A percentile compares a stretch with the other conserved stretches of the same genome.
Conservation (phyloP, 1,139 yeast species). For the Hansenula lynferdii region DNA sequence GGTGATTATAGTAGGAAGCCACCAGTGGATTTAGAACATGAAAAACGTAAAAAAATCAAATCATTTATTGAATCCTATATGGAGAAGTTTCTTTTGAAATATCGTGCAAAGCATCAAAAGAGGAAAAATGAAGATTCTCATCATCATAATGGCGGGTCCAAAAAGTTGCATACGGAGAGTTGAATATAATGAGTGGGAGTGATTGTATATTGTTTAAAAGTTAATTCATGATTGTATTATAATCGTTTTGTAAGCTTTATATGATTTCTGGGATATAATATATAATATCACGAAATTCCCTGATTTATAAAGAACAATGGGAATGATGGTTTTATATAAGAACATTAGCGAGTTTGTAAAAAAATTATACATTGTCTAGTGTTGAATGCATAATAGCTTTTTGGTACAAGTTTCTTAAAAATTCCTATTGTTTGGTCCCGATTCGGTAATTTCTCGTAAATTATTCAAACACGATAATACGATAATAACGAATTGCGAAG, state of each 20-base stretch:
- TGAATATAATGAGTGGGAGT: too few species aligned
- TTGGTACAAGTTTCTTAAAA: neutral
- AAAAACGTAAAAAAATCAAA: constrained; percentile 65
- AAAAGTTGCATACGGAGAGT: neutral
- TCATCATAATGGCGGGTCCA: constrained; percentile 5
- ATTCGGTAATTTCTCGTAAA: constrained; percentile 8
- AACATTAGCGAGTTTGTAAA: too few species aligned
- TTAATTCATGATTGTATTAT: too few species aligned
- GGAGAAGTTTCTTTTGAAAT: constrained; percentile 65
- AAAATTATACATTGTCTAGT: too few species aligned
- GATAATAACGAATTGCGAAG: too few species aligned
- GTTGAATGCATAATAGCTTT: too few species aligned
- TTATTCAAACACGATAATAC: neutral
- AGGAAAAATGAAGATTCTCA: constrained; percentile 15
- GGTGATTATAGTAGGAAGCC: constrained; percentile 32
- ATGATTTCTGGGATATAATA: too few species aligned
- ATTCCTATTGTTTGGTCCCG: constrained; percentile 14
- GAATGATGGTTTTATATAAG: too few species aligned
- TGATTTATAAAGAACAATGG: too few species aligned
- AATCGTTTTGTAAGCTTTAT: too few species aligned
- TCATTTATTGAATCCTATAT: constrained; percentile 61
- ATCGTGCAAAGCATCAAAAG: constrained; percentile 30
- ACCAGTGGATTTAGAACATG: constrained; percentile 55
- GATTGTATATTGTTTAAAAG: too few species aligned
- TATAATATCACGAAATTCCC: too few species aligned